phyloP scores from a whole-genome alignment of 2,329 filamentous ascomycete genomes.

The Colletotrichum godetiae region DNA sequence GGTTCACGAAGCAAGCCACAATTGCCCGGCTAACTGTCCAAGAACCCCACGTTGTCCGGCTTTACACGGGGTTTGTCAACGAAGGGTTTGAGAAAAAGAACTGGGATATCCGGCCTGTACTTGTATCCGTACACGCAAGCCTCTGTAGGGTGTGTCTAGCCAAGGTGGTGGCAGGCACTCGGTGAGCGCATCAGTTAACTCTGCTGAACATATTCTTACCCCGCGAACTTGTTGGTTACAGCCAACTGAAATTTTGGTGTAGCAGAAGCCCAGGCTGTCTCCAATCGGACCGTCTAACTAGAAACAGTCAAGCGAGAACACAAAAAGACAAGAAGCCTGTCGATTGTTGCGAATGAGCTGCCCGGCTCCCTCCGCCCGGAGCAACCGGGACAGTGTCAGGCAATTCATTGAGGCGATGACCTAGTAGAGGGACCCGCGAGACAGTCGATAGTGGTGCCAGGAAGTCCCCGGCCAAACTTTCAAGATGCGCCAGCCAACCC shows the following conservation, averaged over 20 bases:
- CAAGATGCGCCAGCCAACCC: neutral
- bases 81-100: neutral
- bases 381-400: constrained; percentile 16
- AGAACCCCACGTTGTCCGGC: neutral
- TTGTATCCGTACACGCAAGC: neutral
- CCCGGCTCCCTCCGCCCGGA: constrained; percentile 19
- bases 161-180: neutral
- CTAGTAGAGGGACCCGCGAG: neutral
- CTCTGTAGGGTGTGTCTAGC: neutral
- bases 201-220: constrained; percentile 3
- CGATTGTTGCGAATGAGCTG: neutral
- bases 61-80: neutral
- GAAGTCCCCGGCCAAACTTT: neutral
- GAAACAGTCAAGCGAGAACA: neutral
- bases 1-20: constrained; percentile 6
- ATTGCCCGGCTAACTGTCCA: neutral
- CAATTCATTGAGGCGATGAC: neutral
- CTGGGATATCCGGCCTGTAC: neutral
- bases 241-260: constrained; percentile 1
- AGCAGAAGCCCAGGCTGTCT: neutral
- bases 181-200: neutral
- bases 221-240: constrained; percentile 1
- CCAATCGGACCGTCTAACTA: neutral
- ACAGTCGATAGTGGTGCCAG: constrained; percentile 1
- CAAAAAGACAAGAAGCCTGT: neutral